Percentiles rank a stretch among this genome's conserved stretches.
These are phyloP conservation scores for Exophiala lecanii-corni DNA, from an alignment of 2,329 filamentous ascomycete genomes.

Conservation along the genomic window DNA sequence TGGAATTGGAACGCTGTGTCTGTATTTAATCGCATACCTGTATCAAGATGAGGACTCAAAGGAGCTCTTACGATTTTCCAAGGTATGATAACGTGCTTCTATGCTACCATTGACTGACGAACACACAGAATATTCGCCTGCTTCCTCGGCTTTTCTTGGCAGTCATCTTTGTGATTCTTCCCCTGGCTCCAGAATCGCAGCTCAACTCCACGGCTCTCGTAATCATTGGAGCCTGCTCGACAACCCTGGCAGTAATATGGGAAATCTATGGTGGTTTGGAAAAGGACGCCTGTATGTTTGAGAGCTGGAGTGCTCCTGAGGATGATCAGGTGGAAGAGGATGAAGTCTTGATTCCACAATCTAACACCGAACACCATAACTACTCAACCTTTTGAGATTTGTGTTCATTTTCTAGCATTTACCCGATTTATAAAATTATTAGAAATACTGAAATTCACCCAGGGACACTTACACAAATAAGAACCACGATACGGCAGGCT, in stretches of 20 bases:
- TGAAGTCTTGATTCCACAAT: constrained; percentile 1
- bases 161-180: constrained; percentile 10
- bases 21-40: constrained; percentile 25
- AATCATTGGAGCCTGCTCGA: constrained; percentile 38
- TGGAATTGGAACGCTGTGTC: constrained; percentile 43
- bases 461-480: no score
- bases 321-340: constrained; percentile 3
- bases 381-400: constrained; percentile 1
- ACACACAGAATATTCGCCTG: constrained; percentile 1
- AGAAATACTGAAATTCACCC: no score
- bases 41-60: constrained; percentile 10
- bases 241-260: neutral
- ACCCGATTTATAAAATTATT: no score
- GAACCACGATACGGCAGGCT: no score
- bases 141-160: constrained; percentile 8
- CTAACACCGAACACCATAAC: neutral
- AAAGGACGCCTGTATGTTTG: constrained; percentile 10
- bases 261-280: constrained; percentile 23
- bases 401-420: no score
- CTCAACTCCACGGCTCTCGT: constrained; percentile 37
- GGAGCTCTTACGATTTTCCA: constrained; percentile 6
- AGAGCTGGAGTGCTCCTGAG: constrained; percentile 12
- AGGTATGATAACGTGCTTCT: constrained; percentile 1
- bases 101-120: neutral
- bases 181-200: constrained; percentile 10